Evolutionary conservation across 2,329 filamentous ascomycete species (phyloP), one percentile per base, ranked within the genome.

Genomic region (Penicillium corylophilum): DNA sequence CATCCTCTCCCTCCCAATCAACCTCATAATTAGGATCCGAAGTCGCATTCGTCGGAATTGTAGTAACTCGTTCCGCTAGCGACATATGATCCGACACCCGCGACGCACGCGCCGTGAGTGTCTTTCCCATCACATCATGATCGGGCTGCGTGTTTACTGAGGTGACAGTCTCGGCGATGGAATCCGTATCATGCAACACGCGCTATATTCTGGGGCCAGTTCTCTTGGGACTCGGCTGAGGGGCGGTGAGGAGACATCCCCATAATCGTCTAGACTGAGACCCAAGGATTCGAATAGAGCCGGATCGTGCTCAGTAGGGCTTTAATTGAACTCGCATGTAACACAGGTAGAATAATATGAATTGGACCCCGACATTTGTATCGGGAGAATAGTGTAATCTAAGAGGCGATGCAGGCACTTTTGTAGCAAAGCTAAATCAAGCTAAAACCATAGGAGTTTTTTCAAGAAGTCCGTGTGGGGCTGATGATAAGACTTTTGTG

Each of bases 11-110:
- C 15, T 82, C 80, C 66, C 89, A 91, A 63, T 87, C 84, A 48
- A 93, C 80, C 71, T 94, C 89, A 63, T 84, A 93, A 24, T 84
- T 82, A 24, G 79, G 81, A 57, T 82, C 77, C 15, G 71, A 64
- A 2, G 77, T 79, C 23, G 68, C 71, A 46, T 71, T 74, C 5
- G 76, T 79, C 9, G 71, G 71, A 28, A 74, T 64, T 1, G 77
- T 79, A 2, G 76, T 76, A 16, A 72, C 70, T 35, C 73, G 74
- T 47, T 68, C 70, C 10, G 72, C 67, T 38, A 73, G 58, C 5
- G 69, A 70, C 10, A 74, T 61, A 22, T 62, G 66, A 13, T 64
- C 58, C 10, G 71, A 72, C 9, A 57, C 47, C 20, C 62, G 61
- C 18, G 69, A 71, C 8, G 65, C 54, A 31, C 61, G 65, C 6